These are phyloP conservation scores for Debaryomyces sp. DNA, from an alignment of 1,139 yeast genomes.

Conservation along the genomic window DNA sequence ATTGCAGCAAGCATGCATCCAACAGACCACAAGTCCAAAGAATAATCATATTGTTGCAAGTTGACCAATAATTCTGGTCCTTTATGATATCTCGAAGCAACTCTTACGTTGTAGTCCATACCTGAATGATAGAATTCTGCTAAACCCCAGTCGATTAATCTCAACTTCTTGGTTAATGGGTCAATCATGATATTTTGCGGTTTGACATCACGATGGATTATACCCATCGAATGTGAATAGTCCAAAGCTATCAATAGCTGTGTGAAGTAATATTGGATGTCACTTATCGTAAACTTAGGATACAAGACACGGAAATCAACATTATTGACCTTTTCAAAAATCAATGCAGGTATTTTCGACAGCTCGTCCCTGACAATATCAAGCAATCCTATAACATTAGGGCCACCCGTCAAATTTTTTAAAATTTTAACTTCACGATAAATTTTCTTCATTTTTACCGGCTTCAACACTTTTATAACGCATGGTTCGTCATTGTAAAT, in stretches of 20 bases:
- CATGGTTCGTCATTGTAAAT: conserved; percentile 52
- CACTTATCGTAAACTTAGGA: conserved; percentile 63
- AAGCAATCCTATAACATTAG: conserved; percentile 65
- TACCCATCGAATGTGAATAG: conserved; percentile 81
- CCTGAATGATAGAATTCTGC: conserved; percentile 84
- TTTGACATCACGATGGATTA: conserved; percentile 82
- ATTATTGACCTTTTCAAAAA: conserved; percentile 72
- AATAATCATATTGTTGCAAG: conserved; percentile 75
- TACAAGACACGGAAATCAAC: conserved; percentile 73
- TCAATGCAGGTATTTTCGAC: conserved; percentile 72
- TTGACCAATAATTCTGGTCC: conserved; percentile 80
- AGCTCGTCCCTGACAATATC: conserved; percentile 79
- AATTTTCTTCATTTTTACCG: conserved; percentile 78
- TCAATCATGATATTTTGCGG: conserved; percentile 88
- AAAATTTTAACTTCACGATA: conserved; percentile 75
- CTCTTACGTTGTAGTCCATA: conserved; percentile 77
- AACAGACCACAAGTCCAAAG: conserved; percentile 79
- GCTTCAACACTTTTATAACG: conserved; percentile 76
- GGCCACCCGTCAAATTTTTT: conserved; percentile 76
- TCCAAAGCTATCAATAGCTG: conserved; percentile 72
- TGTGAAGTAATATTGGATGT: conserved; percentile 70
- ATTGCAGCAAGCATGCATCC: conserved; percentile 83
- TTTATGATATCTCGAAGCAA: conserved; percentile 78
- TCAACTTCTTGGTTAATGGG: conserved; percentile 59
- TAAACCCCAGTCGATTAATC: conserved; percentile 83